These are phyloP conservation scores for Drechslerella coelobrocha DNA, from an alignment of 2,329 filamentous ascomycete species.

Conservation along the genomic window DNA sequence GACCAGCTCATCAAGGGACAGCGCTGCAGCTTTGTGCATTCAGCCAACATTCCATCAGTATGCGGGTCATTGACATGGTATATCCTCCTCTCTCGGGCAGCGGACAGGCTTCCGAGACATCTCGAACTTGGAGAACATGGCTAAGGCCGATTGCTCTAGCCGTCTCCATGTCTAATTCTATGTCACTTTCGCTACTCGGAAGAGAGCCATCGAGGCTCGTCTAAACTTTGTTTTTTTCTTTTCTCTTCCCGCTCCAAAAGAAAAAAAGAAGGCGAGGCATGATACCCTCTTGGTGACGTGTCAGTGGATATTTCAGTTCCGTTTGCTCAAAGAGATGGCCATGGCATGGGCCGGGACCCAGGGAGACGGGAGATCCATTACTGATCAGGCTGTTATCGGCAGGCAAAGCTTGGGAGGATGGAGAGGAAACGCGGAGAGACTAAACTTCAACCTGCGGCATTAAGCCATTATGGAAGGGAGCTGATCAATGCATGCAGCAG, in stretches of 20 bases:
- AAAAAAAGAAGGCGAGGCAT: slow-evolving; percentile 43
- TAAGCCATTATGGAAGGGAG: slow-evolving; percentile 43
- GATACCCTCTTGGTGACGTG: slow-evolving; percentile 51
- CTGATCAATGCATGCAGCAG: slow-evolving; percentile 40
- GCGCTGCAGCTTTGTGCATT: slow-evolving; percentile 30
- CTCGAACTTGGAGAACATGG: slow-evolving; percentile 31
- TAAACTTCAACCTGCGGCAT: slow-evolving; percentile 43
- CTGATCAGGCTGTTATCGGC: slow-evolving; percentile 27
- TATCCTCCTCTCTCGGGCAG: slow-evolving; percentile 31
- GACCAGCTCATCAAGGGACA: slow-evolving; percentile 22
- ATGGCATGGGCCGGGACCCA: slow-evolving; percentile 34
- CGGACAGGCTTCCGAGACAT: slow-evolving; percentile 50
- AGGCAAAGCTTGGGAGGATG: slow-evolving; percentile 2
- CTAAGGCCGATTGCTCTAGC: slow-evolving; percentile 18
- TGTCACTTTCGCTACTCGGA: neutral
- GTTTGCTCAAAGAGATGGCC: slow-evolving; percentile 33
- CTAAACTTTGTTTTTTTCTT: slow-evolving; percentile 34
- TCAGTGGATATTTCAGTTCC: slow-evolving; percentile 49
- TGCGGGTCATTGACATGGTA: slow-evolving; percentile 50
- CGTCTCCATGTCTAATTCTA: slow-evolving; percentile 14
- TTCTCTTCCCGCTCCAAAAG: slow-evolving; percentile 25
- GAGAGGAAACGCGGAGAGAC: slow-evolving; percentile 28
- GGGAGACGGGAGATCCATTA: slow-evolving; percentile 38
- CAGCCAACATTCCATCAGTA: slow-evolving; percentile 50
- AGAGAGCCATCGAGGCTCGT: neutral